These are phyloP conservation scores for Spathaspora sp. DNA, from an alignment of 1,139 yeast genomes.

Conservation along the genomic window DNA sequence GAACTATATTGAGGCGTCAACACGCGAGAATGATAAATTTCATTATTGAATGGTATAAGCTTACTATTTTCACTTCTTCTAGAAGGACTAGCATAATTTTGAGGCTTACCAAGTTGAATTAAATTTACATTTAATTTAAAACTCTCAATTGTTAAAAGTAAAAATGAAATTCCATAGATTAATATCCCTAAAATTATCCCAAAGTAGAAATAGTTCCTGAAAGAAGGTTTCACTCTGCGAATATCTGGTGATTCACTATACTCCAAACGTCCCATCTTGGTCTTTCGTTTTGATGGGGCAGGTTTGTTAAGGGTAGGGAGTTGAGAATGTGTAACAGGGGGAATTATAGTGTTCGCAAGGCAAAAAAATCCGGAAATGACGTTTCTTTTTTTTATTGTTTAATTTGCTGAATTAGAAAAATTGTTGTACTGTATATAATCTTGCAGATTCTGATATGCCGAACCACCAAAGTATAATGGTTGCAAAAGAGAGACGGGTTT, in stretches of 20 bases:
- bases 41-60: constrained; percentile 12
- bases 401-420: neutral
- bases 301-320: neutral
- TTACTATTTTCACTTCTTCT: constrained; percentile 38
- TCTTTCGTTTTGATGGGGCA: neutral
- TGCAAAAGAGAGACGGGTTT: too few species aligned
- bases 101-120: constrained; percentile 4
- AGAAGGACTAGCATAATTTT: constrained; percentile 25
- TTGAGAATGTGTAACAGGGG: neutral
- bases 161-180: constrained; percentile 41
- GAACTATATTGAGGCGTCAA: constrained; percentile 49
- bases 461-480: too few species aligned
- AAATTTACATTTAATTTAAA: constrained; percentile 14
- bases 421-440: neutral
- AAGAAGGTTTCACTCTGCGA: neutral
- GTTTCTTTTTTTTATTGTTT: neutral
- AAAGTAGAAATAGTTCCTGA: constrained; percentile 6
- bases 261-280: neutral
- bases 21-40: constrained; percentile 29
- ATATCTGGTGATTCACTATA: neutral
- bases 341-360: too few species aligned
- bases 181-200: constrained; percentile 29
- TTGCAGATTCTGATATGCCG: too few species aligned
- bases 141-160: constrained; percentile 26
- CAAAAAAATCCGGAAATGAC: too few species aligned